Base-by-base conservation (phyloP, 2,329 filamentous ascomycete species). In the Colletotrichum melonis region DNA sequence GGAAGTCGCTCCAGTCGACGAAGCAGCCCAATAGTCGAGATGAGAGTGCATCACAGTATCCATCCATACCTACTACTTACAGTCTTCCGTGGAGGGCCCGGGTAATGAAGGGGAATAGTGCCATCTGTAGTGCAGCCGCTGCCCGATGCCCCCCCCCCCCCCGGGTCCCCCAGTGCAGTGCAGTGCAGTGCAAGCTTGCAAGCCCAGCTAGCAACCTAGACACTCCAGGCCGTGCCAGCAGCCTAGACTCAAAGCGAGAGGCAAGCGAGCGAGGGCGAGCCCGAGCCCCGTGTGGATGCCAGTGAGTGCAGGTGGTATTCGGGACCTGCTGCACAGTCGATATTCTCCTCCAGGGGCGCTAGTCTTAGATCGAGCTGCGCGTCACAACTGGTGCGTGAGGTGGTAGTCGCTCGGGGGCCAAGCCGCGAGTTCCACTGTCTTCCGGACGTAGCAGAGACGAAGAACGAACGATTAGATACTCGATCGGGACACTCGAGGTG, bases 361-460 rank as follows among this genome's bases (percentile, higher is more conserved):
- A 70, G 70, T 70, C 67, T 73, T 60, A 70, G 67, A 73, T 73
- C 70, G 67, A 73, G 60, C 70, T 73, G 70, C 70, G 70, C 70
- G 70, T 73, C 70, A 73, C 67, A 65, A 56, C 67, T 60, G 60
- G 60, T 70, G 70, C 66, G 66, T 69, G 46, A 70, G 59, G 60
- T 69, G 22, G 67, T 65, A 64, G 42, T 67, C 65, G 28, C 38
- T 28, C 35, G 58, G 65, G 65, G 65, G 66, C 55, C 70, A 38
- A 62, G 67, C 60, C 42, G 67, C 56, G 55, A 73, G 70, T 55
- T 49, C 70, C 67, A 70, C 70, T 62, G 70, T 70, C 70, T 73
- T 70, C 42, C 70, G 70, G 70, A 73, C 70, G 70, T 73, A 73
- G 55, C 67, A 70, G 70, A 65, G 67, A 70, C 67, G 60, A 70